A percentile compares a stretch with the other conserved stretches of the same genome.
These are phyloP conservation scores for Fusarium temperatum DNA, from an alignment of 2,329 filamentous ascomycete genomes.

Conservation along the genomic window DNA sequence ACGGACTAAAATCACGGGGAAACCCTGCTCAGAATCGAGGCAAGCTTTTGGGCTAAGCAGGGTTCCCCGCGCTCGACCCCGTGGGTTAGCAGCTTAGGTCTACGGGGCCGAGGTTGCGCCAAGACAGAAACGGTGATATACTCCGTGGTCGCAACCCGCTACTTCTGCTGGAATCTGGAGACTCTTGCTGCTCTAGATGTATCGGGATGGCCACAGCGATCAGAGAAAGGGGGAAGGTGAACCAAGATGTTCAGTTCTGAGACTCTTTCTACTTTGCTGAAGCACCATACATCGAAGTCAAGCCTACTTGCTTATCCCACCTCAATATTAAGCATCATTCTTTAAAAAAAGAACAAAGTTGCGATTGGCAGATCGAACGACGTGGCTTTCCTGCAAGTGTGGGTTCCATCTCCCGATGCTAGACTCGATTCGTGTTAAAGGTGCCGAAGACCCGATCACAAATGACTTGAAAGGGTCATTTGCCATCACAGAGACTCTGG, in stretches of 20 bases:
- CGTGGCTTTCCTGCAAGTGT: neutral
- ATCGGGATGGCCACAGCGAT: too few species aligned
- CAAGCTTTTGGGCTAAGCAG: neutral
- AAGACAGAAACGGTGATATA: neutral
- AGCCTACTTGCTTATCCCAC: accelerated
- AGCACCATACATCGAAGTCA: too few species aligned
- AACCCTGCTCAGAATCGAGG: neutral
- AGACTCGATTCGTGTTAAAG: neutral
- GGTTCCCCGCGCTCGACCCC: neutral
- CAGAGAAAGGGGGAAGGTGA: too few species aligned
- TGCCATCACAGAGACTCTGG: neutral
- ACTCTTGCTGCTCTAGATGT: neutral
- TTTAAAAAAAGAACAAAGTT: neutral
- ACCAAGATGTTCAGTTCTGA: neutral
- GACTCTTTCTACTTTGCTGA: neutral
- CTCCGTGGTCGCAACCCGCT: neutral
- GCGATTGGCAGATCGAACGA: neutral
- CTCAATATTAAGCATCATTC: neutral
- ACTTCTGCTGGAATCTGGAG: neutral
- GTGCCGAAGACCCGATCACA: neutral
- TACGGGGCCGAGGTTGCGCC: neutral
- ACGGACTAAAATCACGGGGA: neutral
- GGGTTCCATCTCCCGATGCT: neutral
- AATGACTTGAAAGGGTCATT: neutral
- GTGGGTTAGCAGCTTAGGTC: neutral